Percentiles rank a stretch among this genome's conserved stretches.
phyloP scores from a whole-genome alignment of 2,329 filamentous ascomycete species.

The Diaporthe citriasiana region DNA sequence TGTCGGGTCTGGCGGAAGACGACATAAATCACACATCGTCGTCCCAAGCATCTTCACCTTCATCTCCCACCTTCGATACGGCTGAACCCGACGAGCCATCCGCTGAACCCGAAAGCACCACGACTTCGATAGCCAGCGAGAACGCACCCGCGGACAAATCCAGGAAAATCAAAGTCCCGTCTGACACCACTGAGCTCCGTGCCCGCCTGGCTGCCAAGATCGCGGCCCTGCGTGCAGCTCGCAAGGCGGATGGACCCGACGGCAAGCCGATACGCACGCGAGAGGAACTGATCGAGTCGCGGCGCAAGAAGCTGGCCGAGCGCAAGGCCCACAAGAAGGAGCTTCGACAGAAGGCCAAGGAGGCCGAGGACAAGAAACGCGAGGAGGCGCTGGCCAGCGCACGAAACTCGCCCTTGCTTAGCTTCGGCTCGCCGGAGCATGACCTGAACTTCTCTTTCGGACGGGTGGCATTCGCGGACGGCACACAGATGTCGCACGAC shows the following conservation, averaged over 20 bases:
- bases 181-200: constrained; percentile 81
- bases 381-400: constrained; percentile 73
- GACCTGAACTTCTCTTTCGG: constrained; percentile 87
- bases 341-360: constrained; percentile 80
- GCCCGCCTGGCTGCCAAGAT: constrained; percentile 86
- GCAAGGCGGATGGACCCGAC: constrained; percentile 88
- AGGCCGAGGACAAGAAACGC: constrained; percentile 80
- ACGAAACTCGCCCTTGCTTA: constrained; percentile 71
- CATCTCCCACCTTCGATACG: constrained; percentile 74
- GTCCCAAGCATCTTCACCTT: constrained; percentile 64
- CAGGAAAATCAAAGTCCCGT: constrained; percentile 76
- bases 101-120: constrained; percentile 66
- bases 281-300: constrained; percentile 91
- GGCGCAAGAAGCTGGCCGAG: constrained; percentile 88
- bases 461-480: constrained; percentile 90
- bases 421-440: constrained; percentile 60
- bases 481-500: constrained; percentile 81
- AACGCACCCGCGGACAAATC: constrained; percentile 72
- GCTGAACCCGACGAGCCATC: constrained; percentile 55
- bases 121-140: constrained; percentile 79
- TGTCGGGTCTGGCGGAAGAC: constrained; percentile 63
- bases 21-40: constrained; percentile 56
- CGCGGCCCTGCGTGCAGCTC: constrained; percentile 84
- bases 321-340: constrained; percentile 92
- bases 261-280: constrained; percentile 87